These are phyloP conservation scores for Fraxinus paxiana DNA, from an alignment of 305 asterid species.

Conservation along the genomic window DNA sequence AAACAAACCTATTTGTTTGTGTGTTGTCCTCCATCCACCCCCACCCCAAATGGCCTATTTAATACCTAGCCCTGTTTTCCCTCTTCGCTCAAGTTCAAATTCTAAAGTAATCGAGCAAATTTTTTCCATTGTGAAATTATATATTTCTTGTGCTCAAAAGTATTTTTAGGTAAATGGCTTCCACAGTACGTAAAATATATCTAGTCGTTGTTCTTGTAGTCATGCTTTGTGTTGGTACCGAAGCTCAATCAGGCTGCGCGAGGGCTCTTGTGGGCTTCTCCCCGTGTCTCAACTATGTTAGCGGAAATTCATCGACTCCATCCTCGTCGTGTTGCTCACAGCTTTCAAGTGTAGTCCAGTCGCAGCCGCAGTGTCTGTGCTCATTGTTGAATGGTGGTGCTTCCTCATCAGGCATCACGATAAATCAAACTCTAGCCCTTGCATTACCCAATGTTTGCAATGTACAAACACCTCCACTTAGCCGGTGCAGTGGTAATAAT, in stretches of 20 bases:
- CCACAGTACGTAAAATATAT: slow-evolving; percentile 14
- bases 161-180: slow-evolving; percentile 30
- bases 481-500: slow-evolving; percentile 57
- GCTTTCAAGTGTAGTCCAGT: slow-evolving; percentile 41
- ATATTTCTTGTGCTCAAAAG: not conserved
- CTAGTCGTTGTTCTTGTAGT: slow-evolving; percentile 17
- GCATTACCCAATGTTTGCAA: slow-evolving; percentile 62
- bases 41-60: slow-evolving; percentile 14
- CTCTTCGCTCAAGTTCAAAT: slow-evolving; percentile 21
- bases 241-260: slow-evolving; percentile 61
- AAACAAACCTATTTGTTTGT: slow-evolving; percentile 16
- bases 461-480: slow-evolving; percentile 65
- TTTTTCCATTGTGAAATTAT: not conserved
- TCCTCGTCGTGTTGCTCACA: slow-evolving; percentile 59
- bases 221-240: slow-evolving; percentile 24
- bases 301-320: slow-evolving; percentile 56
- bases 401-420: slow-evolving; percentile 43
- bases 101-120: not conserved
- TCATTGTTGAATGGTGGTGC: slow-evolving; percentile 44
- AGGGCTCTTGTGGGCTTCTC: slow-evolving; percentile 45
- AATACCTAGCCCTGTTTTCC: not conserved
- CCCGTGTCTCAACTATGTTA: slow-evolving; percentile 61
- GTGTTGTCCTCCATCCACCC: not conserved
- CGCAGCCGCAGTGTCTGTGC: slow-evolving; percentile 76
- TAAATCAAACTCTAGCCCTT: slow-evolving; percentile 66